Evolutionary conservation across 2,329 filamentous ascomycete species (phyloP), one percentile per base, ranked within the genome.

Genomic region (Ceratocystis colombiana): DNA sequence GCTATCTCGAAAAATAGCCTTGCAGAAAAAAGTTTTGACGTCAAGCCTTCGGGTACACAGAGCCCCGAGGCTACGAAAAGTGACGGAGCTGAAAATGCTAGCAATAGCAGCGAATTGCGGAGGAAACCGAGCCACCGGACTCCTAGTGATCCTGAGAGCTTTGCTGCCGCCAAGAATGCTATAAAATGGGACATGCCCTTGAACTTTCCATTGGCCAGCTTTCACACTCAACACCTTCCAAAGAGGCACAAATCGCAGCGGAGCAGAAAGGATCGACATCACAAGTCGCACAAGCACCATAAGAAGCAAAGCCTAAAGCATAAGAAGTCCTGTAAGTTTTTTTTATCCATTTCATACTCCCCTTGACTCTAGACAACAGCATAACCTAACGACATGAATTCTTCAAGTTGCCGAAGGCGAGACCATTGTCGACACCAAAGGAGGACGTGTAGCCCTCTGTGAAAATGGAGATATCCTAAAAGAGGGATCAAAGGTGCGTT

Each of bases 401-500:
- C 8, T n/a, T 6, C 30, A 65, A 41, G 64, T 22, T 25, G 3
- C 33, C 5, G 44, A 61, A 15, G 44, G 44, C 28, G 4, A 30
- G 3, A 53, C 44, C 2, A 46, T 65, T 17, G 55, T 37, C 3
- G 55, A 61, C 8, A 45, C 17, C n/a, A 37, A 61, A 3, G 64
- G 64, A 25, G 53, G 22, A 5, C 44, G 64, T n/a, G 55, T 65
- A 8, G 57, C 64, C 4, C n/a, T 61, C 1, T 41, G 44, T 17
- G n/a, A 10, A 10, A 22, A 65, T 15, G 64, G 30, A 6, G 8
- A 6, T 17, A 48, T 65, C 8, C 45, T 65, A 5, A 65, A 65
- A 45, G 64, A 65, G 46, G 64, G 64, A 10, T 15, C 41, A 4
- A 61, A 46, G 28, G 64, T 65, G 12, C 55, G 44, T 1, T 6